These are phyloP conservation scores for Alnus glutinosa DNA, from an alignment of 306 rosid genomes.

Conservation along the genomic window DNA sequence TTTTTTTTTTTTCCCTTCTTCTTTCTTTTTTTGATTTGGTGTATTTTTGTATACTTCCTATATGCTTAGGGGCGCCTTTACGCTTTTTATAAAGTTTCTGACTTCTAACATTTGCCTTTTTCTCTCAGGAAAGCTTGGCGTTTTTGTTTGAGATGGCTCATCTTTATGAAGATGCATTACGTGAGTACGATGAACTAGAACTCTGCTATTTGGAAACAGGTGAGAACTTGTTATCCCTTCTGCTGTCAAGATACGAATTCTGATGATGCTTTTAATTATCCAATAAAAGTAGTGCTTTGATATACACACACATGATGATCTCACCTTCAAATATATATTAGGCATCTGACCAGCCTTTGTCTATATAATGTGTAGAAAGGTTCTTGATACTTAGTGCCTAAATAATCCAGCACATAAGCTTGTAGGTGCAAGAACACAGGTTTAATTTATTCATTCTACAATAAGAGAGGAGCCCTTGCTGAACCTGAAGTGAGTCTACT, in stretches of 20 bases:
- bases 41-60: too few relatives aligned
- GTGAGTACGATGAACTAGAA: conserved; percentile 95
- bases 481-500: neutral
- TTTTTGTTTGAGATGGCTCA: conserved; percentile 97
- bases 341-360: neutral
- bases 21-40: too few relatives aligned
- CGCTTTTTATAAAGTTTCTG: neutral
- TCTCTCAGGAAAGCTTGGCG: conserved; percentile 93
- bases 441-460: neutral
- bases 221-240: conserved; percentile 33
- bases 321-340: neutral
- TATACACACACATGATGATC: neutral
- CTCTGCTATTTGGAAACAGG: conserved; percentile 98
- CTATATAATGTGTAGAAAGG: neutral
- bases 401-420: neutral
- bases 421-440: neutral
- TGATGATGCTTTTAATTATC: neutral
- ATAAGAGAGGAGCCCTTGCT: neutral
- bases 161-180: conserved; percentile 94
- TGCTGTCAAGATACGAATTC: conserved; percentile 29
- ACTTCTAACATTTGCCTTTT: conserved; percentile 24
- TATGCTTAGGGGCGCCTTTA: too few relatives aligned
- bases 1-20: too few relatives aligned
- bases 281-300: neutral
- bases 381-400: neutral